phyloP scores from a whole-genome alignment of 2,329 filamentous ascomycete genomes.

The Nothophoma quercina region DNA sequence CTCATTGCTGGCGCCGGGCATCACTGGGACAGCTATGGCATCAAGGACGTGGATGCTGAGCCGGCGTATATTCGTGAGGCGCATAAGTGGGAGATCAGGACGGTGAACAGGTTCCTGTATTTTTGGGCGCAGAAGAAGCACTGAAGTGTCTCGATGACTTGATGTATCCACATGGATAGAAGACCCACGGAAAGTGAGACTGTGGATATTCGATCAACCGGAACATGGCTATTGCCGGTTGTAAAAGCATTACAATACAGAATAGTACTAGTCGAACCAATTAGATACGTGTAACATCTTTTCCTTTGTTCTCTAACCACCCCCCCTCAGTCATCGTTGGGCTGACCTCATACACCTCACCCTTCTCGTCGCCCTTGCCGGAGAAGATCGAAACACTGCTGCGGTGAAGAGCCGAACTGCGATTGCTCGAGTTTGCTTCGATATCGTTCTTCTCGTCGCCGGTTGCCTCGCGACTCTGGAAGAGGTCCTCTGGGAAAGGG shows the following conservation, averaged over 20 bases:
- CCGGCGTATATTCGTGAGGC: constrained; percentile 61
- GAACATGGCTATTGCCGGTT: no score
- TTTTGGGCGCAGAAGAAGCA: constrained; percentile 21
- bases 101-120: constrained; percentile 49
- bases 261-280: no score
- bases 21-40: constrained; percentile 59
- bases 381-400: not conserved
- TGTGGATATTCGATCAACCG: no score
- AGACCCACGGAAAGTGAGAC: no score
- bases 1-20: constrained; percentile 61
- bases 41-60: constrained; percentile 53
- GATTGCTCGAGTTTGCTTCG: constrained; percentile 10
- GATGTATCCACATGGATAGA: no score
- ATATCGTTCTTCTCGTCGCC: constrained; percentile 11
- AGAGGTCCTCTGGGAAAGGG: constrained; percentile 37
- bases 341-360: not conserved
- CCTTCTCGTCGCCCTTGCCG: not conserved
- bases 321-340: not conserved
- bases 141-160: not conserved
- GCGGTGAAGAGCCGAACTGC: not conserved
- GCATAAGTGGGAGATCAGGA: constrained; percentile 60
- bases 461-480: constrained; percentile 21
- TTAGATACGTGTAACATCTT: not conserved
- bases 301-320: not conserved
- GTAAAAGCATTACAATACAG: no score